Percentiles rank a stretch among this genome's conserved stretches.
These are phyloP conservation scores for Secale cereale DNA, from an alignment of 176 grass and related monocot genomes.

Conservation along the genomic window DNA sequence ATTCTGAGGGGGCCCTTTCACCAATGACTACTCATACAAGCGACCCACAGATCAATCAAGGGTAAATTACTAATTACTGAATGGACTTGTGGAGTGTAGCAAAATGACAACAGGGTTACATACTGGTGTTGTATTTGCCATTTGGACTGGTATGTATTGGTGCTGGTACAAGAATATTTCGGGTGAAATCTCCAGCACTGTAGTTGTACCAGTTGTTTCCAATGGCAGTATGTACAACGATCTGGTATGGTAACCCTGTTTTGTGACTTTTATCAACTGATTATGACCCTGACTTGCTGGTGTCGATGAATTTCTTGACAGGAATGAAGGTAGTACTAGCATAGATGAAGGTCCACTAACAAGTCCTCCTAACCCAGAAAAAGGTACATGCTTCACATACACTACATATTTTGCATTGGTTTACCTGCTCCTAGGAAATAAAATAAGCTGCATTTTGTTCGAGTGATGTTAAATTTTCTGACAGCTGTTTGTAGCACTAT, in stretches of 20 bases:
- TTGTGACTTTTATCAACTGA: neutral
- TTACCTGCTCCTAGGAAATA: neutral
- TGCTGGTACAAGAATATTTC: constrained; percentile 5
- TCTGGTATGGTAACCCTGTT: constrained; percentile 9
- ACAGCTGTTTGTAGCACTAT: neutral
- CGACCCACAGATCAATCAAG: constrained; percentile 9
- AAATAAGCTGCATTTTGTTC: neutral
- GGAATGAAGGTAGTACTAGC: constrained; percentile 39
- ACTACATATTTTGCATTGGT: neutral
- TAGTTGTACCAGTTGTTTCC: constrained; percentile 19
- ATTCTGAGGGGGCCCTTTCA: constrained; percentile 1
- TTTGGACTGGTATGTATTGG: neutral
- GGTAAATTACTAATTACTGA: constrained; percentile 30
- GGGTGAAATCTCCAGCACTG: constrained; percentile 4
- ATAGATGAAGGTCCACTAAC: constrained; percentile 17
- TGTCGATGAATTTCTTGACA: constrained; percentile 28
- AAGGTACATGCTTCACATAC: constrained; percentile 34
- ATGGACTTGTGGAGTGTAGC: constrained; percentile 17
- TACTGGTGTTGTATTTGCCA: constrained; percentile 19
- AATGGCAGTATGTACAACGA: neutral
- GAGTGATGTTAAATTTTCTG: neutral
- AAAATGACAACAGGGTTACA: neutral
- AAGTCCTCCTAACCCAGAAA: constrained; percentile 34
- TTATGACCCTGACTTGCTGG: constrained; percentile 7
- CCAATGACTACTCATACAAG: constrained; percentile 16